phyloP scores from a whole-genome alignment of 331 rosid species.

The Rosa hybrid region DNA sequence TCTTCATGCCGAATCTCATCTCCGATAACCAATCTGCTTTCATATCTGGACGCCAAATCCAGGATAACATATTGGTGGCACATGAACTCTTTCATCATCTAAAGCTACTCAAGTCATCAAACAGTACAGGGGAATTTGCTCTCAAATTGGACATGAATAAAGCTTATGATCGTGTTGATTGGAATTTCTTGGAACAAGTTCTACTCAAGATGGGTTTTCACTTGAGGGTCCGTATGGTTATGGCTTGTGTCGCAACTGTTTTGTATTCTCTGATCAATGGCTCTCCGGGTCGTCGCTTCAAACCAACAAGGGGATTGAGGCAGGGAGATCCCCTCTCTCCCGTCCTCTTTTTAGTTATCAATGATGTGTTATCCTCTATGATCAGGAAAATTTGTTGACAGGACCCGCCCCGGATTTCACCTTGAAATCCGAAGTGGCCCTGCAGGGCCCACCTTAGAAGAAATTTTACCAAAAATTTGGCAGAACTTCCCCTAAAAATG shows the following conservation, averaged over 20 bases:
- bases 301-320: not conserved
- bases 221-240: not conserved
- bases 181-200: not conserved
- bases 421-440: no score
- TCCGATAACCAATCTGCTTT: not conserved
- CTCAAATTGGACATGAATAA: not conserved
- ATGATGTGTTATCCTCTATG: not conserved
- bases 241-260: not conserved
- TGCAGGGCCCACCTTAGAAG: no score
- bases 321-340: not conserved
- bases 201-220: not conserved
- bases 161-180: not conserved
- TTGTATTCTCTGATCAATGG: not conserved
- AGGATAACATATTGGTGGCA: not conserved
- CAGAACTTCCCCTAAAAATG: no score
- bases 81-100: not conserved
- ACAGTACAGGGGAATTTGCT: not conserved
- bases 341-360: no score
- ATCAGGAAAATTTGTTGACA: no score
- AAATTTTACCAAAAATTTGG: no score
- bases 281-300: rapidly evolving
- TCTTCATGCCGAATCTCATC: not conserved
- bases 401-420: no score
- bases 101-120: no score
- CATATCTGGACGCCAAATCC: not conserved